Evolutionary conservation across 306 rosid genomes (phyloP).

Genomic region (barrel medic (Medicago truncatula)): DNA sequence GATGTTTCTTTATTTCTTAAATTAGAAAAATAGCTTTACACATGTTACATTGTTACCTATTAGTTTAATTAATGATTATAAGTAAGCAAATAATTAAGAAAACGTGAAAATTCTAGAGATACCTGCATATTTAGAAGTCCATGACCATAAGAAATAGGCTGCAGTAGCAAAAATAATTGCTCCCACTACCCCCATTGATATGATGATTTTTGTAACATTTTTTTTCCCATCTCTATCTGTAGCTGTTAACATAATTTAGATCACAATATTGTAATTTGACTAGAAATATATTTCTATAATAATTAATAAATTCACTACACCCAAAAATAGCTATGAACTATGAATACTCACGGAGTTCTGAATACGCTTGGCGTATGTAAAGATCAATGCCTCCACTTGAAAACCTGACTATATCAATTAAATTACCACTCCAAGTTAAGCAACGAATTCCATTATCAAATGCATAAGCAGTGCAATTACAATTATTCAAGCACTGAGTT

Average conservation of each 20-base stretch:
- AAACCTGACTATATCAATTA: slow-evolving; percentile 24
- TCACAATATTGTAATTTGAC: neutral
- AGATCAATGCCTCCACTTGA: slow-evolving; percentile 37
- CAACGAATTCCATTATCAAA: slow-evolving; percentile 25
- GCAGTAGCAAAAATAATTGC: neutral
- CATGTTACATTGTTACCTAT: too few relatives aligned
- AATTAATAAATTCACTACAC: too few relatives aligned
- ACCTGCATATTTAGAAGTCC: slow-evolving; percentile 13
- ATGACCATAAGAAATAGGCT: slow-evolving; percentile 28
- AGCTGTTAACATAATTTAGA: neutral
- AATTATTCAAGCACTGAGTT: slow-evolving; percentile 24
- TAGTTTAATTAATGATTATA: too few relatives aligned
- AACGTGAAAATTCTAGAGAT: neutral
- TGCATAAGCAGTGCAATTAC: slow-evolving; percentile 47
- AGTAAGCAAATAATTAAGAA: too few relatives aligned
- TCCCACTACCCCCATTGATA: slow-evolving; percentile 21
- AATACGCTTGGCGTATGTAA: slow-evolving; percentile 8
- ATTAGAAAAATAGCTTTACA: too few relatives aligned
- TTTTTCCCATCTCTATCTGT: neutral
- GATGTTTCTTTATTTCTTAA: too few relatives aligned
- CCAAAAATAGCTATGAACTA: neutral
- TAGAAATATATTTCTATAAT: neutral
- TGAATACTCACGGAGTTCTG: neutral
- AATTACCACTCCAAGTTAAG: slow-evolving; percentile 36
- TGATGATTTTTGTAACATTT: neutral